A percentile compares a stretch with the other conserved stretches of the same genome.
Conservation (phyloP, 2,329 filamentous ascomycete genomes). For the Parastagonospora nodorum region DNA sequence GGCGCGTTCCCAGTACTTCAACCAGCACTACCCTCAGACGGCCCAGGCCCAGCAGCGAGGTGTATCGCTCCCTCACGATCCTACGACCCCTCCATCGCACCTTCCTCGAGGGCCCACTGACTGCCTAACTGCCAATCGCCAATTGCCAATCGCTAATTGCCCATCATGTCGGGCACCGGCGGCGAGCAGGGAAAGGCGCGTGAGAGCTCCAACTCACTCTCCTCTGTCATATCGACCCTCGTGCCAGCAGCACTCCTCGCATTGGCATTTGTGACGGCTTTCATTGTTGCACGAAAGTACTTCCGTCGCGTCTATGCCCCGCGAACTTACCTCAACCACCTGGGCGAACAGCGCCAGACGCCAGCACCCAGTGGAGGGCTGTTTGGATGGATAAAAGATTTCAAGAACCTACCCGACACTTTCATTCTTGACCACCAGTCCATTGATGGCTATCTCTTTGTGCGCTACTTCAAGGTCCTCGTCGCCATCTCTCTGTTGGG, state of each 20-base stretch:
- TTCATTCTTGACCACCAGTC: constrained; percentile 56
- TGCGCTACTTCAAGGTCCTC: constrained; percentile 54
- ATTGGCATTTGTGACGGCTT: constrained; percentile 38
- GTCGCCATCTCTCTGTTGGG: constrained; percentile 51
- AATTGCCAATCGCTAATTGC: neutral
- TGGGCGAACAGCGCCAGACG: constrained; percentile 52
- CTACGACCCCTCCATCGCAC: neutral
- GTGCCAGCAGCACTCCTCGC: constrained; percentile 37
- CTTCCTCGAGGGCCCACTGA: constrained; percentile 7
- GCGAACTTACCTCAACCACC: constrained; percentile 52
- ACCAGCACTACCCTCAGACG: neutral
- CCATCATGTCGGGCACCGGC: constrained; percentile 30
- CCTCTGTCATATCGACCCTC: constrained; percentile 41
- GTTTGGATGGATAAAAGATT: constrained; percentile 60
- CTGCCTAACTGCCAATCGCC: constrained; percentile 1
- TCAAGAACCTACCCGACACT: constrained; percentile 49
- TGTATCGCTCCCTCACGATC: neutral
- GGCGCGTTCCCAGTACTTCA: neutral
- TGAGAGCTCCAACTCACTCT: constrained; percentile 55
- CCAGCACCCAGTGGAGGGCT: constrained; percentile 52
- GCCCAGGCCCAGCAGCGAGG: neutral
- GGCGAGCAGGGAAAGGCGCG: constrained; percentile 29
- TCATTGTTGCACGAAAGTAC: constrained; percentile 50
- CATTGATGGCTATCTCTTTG: constrained; percentile 55
- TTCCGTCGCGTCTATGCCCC: constrained; percentile 53